Conservation (phyloP, 1,139 yeast species). For the Arxiozyma telluris region DNA sequence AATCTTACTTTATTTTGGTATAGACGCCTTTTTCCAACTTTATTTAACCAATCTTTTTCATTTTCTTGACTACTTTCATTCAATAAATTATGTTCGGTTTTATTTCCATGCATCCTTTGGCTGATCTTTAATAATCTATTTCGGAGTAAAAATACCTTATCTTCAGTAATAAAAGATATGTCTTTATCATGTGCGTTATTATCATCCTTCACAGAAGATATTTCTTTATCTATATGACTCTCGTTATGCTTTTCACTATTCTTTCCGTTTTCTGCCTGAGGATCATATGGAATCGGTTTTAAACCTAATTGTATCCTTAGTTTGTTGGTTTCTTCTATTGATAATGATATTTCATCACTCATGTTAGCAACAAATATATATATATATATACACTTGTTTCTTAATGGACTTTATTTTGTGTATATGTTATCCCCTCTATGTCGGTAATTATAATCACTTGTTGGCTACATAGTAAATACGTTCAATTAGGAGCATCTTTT, state of each 20-base stretch:
- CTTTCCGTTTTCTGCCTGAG: neutral
- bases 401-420: neutral
- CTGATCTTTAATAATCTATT: conserved; percentile 22
- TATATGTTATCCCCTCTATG: too few species aligned
- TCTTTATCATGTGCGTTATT: neutral
- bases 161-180: conserved; percentile 7
- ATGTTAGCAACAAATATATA: conserved; percentile 4
- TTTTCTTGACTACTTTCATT: neutral
- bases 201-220: too few species aligned
- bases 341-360: conserved; percentile 31
- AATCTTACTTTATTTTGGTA: neutral
- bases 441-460: too few species aligned
- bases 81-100: neutral
- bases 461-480: too few species aligned
- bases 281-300: conserved; percentile 34
- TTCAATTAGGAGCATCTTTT: too few species aligned
- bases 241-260: neutral
- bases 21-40: conserved; percentile 5
- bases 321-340: conserved; percentile 46
- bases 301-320: conserved; percentile 43
- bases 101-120: neutral
- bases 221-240: too few species aligned
- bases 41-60: conserved; percentile 7
- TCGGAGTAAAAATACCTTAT: conserved; percentile 14
- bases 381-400: neutral